Evolutionary conservation across 1,139 yeast species (phyloP).

Genomic region (Taiozyma onychis): DNA sequence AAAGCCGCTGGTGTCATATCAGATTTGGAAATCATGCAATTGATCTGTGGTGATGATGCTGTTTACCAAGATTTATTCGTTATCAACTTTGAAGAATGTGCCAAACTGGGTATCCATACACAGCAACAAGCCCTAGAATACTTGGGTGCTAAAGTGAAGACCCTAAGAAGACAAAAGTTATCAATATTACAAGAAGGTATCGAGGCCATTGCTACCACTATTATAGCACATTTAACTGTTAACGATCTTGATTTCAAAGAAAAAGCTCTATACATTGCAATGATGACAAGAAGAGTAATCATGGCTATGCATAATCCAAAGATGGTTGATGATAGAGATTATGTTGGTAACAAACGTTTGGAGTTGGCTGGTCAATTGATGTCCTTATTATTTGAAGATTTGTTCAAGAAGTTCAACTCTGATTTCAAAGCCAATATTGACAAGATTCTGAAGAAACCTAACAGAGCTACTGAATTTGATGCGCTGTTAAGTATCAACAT

Average conservation of each 20-base stretch:
- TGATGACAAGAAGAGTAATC: slow-evolving; percentile 93
- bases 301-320: slow-evolving; percentile 95
- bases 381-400: slow-evolving; percentile 91
- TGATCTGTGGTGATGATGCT: slow-evolving; percentile 88
- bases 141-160: slow-evolving; percentile 86
- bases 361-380: slow-evolving; percentile 97
- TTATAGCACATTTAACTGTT: slow-evolving; percentile 91
- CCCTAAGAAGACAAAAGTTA: slow-evolving; percentile 85
- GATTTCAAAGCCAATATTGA: slow-evolving; percentile 94
- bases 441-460: slow-evolving; percentile 88
- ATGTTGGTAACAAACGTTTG: slow-evolving; percentile 95
- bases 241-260: slow-evolving; percentile 84
- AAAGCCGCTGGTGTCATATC: slow-evolving; percentile 96
- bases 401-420: slow-evolving; percentile 89
- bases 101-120: slow-evolving; percentile 78
- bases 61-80: slow-evolving; percentile 89
- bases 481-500: slow-evolving; percentile 84
- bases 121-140: slow-evolving; percentile 92
- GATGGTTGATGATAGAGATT: slow-evolving; percentile 97
- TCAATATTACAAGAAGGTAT: slow-evolving; percentile 88
- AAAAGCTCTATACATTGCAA: slow-evolving; percentile 89
- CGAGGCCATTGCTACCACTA: slow-evolving; percentile 94
- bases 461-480: slow-evolving; percentile 92
- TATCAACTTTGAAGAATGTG: slow-evolving; percentile 90
- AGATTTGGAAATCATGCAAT: slow-evolving; percentile 87